phyloP scores from a whole-genome alignment of 257 asterid species.

The Solanum medicagineum region DNA sequence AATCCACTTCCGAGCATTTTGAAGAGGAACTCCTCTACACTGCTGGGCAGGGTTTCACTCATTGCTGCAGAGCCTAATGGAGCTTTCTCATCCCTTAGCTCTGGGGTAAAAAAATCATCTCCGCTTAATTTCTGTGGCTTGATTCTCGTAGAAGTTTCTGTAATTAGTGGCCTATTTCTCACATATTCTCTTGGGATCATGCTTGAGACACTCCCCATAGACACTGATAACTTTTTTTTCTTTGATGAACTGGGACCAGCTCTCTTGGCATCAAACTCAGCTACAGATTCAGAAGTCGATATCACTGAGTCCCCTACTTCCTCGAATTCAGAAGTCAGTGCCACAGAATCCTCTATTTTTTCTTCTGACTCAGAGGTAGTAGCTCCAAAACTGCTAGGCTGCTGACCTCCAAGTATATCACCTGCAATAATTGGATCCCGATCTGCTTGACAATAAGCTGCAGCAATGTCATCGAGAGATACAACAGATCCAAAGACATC shows the following conservation, averaged over 20 bases:
- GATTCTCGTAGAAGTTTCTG: constrained; percentile 14
- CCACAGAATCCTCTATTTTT: not conserved
- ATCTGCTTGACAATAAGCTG: constrained; percentile 58
- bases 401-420: constrained; percentile 27
- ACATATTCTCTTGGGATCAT: constrained; percentile 53
- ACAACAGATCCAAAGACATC: constrained; percentile 55
- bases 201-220: constrained; percentile 56
- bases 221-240: constrained; percentile 36
- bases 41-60: constrained; percentile 27
- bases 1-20: constrained; percentile 76
- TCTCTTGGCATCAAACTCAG: constrained; percentile 10
- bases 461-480: constrained; percentile 62
- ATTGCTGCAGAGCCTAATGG: constrained; percentile 5
- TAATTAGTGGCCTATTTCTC: constrained; percentile 20
- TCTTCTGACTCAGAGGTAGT: constrained; percentile 13
- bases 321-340: constrained; percentile 19
- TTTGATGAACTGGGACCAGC: constrained; percentile 12
- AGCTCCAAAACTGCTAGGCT: constrained; percentile 9
- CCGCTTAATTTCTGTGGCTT: constrained; percentile 50
- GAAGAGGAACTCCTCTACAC: constrained; percentile 46
- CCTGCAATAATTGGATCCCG: constrained; percentile 24
- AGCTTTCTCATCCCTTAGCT: constrained; percentile 46
- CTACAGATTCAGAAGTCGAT: constrained; percentile 15
- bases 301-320: constrained; percentile 3
- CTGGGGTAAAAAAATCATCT: constrained; percentile 38